Evolutionary conservation across 2,329 filamentous ascomycete species (phyloP).

Genomic region (Cladosporium colombiae): DNA sequence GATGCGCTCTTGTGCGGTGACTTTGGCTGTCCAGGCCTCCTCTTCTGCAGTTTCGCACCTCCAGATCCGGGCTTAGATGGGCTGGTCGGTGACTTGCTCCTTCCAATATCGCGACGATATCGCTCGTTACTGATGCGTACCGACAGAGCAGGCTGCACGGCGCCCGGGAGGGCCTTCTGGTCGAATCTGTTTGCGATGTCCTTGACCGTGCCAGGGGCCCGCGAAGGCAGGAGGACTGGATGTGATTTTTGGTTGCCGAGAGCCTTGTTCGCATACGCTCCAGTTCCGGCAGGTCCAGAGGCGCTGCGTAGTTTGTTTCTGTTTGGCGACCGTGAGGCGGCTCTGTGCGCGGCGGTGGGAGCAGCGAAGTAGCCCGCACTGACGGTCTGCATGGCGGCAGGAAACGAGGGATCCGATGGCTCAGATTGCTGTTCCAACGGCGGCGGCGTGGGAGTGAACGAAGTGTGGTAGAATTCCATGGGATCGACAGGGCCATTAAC

Average conservation of each 20-base stretch:
- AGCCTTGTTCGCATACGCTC: slow-evolving; percentile 6
- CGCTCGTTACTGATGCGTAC: slow-evolving; percentile 31
- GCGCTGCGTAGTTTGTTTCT: slow-evolving; percentile 24
- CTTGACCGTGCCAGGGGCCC: slow-evolving; percentile 56
- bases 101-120: slow-evolving; percentile 26
- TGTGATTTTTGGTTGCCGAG: slow-evolving; percentile 32
- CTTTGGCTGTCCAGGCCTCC: slow-evolving; percentile 28
- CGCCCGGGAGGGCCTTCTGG: slow-evolving; percentile 42
- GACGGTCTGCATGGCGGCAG: slow-evolving; percentile 18
- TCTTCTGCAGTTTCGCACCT: slow-evolving; percentile 34
- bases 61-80: slow-evolving; percentile 28
- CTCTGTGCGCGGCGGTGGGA: slow-evolving; percentile 6
- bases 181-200: slow-evolving; percentile 80
- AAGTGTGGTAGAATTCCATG: slow-evolving; percentile 25
- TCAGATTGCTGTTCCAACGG: slow-evolving; percentile 20
- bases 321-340: slow-evolving; percentile 18
- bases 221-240: slow-evolving; percentile 32
- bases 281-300: slow-evolving; percentile 25
- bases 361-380: slow-evolving; percentile 7
- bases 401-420: slow-evolving; percentile 4
- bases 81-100: slow-evolving; percentile 30
- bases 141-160: slow-evolving; percentile 24
- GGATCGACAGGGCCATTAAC: slow-evolving; percentile 26
- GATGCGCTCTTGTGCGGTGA: slow-evolving; percentile 32
- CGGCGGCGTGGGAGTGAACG: slow-evolving; percentile 19